Conservation (phyloP, 768 basidiomycete genomes). For the Mycena galopus region DNA sequence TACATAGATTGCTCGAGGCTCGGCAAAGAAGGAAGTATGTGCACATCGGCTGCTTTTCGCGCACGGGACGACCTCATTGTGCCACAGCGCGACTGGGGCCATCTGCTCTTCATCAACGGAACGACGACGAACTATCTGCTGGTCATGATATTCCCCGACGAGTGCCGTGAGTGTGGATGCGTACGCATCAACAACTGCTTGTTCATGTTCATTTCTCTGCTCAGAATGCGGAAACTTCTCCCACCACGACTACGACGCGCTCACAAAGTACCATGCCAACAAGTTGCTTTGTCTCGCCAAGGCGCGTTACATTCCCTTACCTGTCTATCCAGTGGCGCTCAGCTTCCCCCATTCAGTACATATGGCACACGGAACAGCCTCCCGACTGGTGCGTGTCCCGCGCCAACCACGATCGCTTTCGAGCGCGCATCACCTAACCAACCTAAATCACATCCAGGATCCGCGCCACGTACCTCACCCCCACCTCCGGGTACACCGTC, state of each 20-base stretch:
- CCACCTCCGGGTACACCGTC: constrained; percentile 21
- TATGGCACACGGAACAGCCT: constrained; percentile 42
- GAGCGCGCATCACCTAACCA: background rate
- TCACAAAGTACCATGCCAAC: constrained; percentile 50
- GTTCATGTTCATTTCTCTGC: background rate
- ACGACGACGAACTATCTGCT: constrained; percentile 44
- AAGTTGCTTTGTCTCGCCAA: too few relatives aligned
- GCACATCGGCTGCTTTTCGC: background rate
- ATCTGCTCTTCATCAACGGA: constrained; percentile 45
- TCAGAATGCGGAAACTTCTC: constrained; percentile 46
- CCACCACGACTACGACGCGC: constrained; percentile 47
- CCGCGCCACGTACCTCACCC: constrained; percentile 45
- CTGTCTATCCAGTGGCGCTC: too few relatives aligned
- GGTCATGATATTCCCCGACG: constrained; percentile 45
- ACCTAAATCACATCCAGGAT: constrained; percentile 23
- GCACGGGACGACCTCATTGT: background rate
- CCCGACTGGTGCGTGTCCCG: constrained; percentile 21
- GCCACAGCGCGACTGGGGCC: constrained; percentile 48
- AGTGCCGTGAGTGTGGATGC: constrained; percentile 38
- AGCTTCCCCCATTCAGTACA: constrained; percentile 37
- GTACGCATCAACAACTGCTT: too few relatives aligned
- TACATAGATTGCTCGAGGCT: constrained; percentile 30
- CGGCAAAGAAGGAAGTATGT: constrained; percentile 43
- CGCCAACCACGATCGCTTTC: background rate
- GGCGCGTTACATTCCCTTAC: too few relatives aligned